Conservation (phyloP, 352 stramenopile genomes). For the Phytophthora capsici region DNA sequence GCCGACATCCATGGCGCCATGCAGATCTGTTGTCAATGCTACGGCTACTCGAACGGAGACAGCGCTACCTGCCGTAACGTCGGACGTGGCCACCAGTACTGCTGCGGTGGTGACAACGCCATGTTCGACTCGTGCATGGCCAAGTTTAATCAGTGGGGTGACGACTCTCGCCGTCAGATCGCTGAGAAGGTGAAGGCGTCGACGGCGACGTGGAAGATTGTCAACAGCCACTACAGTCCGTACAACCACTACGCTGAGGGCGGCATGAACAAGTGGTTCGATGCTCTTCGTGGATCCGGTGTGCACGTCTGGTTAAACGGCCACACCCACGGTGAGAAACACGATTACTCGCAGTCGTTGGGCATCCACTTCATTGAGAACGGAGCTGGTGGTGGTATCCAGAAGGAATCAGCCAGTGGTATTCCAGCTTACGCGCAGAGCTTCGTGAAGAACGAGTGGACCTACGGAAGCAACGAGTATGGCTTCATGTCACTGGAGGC, state of each 20-base stretch:
- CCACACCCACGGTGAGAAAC: constrained; percentile 42
- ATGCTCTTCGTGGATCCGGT: constrained; percentile 18
- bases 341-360: constrained; percentile 52
- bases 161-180: constrained; percentile 13
- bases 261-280: constrained; percentile 21
- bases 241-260: constrained; percentile 22
- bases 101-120: constrained; percentile 11
- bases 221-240: constrained; percentile 29
- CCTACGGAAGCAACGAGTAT: constrained; percentile 29
- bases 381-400: constrained; percentile 62
- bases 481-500: constrained; percentile 47
- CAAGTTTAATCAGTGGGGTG: constrained; percentile 17
- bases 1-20: constrained; percentile 9
- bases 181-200: constrained; percentile 22
- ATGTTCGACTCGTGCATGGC: constrained; percentile 20
- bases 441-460: constrained; percentile 59
- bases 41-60: constrained; percentile 20
- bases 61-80: not conserved
- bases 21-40: constrained; percentile 21
- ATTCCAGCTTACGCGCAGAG: constrained; percentile 47
- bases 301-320: constrained; percentile 54
- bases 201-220: constrained; percentile 34
- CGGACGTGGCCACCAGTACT: constrained; percentile 14
- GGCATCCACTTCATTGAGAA: constrained; percentile 73
- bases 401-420: constrained; percentile 55